Evolutionary conservation across 108 stramenopile species (phyloP), one percentile per base, ranked within the genome.

Genomic region (Chaetoceros muelleri): DNA sequence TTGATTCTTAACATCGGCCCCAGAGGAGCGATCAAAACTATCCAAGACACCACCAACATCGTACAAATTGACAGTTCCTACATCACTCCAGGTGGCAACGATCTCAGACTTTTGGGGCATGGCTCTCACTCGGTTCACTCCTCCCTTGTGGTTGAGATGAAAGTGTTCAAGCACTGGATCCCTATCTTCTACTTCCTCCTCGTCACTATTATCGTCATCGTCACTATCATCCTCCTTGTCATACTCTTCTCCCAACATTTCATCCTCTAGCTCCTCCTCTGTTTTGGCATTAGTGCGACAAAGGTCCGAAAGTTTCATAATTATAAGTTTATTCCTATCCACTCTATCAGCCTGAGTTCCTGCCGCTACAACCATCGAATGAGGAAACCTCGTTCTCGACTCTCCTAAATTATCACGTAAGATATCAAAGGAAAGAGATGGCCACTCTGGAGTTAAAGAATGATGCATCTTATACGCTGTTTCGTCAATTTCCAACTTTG

Each of bases 391-490:
- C 46, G 81, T 81, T 17, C 94, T 77, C 44, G 66, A 58, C 19
- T 78, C 90, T 5, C 98, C 98, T 27, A 93, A 64, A 46, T 61
- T 60, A 57, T 99, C 98, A 20, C 74, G 75, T 19, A 98, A 19
- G 58, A 99, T 64, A 66, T 98, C 96, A 57, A 99, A 88, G 31
- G 80, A 72, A 18, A 99, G 75, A 28, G 87, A 82, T 25, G 98
- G 98, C 96, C 96, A 99, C 61, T 98, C 96, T 24, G 92, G 79
- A 0, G 80, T 71, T 27, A 99, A 58, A 20, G 87, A 77, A 55
- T 99, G 98, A 66, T 94, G 85, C 96, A 98, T 96, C 55, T 87
- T 87, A 80, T 99, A 99, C 3, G 98, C 98, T 2, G 80, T 71
- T 30, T 84, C 88, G 64, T 96, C 96, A 82, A 92, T 93, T 66